These are phyloP conservation scores for Pezicula neosporulosa DNA, from an alignment of 2,329 filamentous ascomycete genomes.

Conservation along the genomic window DNA sequence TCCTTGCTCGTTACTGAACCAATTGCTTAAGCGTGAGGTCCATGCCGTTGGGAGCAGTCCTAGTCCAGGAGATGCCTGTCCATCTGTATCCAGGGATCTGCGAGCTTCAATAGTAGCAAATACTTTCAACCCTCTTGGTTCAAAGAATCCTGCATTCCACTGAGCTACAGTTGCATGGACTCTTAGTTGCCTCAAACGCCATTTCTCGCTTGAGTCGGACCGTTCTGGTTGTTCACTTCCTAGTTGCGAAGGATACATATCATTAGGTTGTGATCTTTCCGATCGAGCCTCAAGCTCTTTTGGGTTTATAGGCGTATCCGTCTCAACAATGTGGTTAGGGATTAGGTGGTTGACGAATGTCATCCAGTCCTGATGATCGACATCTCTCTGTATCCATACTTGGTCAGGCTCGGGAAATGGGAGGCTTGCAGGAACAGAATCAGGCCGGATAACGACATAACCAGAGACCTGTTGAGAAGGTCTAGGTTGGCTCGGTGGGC, in stretches of 20 bases:
- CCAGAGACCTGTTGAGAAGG: not conserved
- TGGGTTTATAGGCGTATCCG: slow-evolving; percentile 20
- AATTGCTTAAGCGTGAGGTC: not conserved
- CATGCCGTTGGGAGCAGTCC: not conserved
- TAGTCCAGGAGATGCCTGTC: not conserved
- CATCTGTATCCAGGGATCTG: not conserved
- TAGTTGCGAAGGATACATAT: not conserved
- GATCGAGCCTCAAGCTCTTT: not conserved
- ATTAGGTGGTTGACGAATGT: slow-evolving; percentile 53
- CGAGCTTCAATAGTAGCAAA: not conserved
- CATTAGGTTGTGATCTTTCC: not conserved
- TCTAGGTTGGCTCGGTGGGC: not conserved
- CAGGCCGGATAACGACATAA: not conserved
- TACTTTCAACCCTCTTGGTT: slow-evolving; percentile 43
- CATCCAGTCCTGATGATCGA: slow-evolving; percentile 50
- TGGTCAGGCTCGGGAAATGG: slow-evolving; percentile 5
- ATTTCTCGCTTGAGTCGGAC: slow-evolving; percentile 14
- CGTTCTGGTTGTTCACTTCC: slow-evolving; percentile 28
- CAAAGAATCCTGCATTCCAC: slow-evolving; percentile 56
- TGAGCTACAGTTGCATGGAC: slow-evolving; percentile 41
- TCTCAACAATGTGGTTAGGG: slow-evolving; percentile 43
- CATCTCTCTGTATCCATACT: slow-evolving; percentile 32
- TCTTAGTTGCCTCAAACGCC: slow-evolving; percentile 21
- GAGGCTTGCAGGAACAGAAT: not conserved
- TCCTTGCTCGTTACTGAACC: not conserved